Conservation (phyloP, 176 grass and related monocot genomes). For the Alloteropsis semialata region DNA sequence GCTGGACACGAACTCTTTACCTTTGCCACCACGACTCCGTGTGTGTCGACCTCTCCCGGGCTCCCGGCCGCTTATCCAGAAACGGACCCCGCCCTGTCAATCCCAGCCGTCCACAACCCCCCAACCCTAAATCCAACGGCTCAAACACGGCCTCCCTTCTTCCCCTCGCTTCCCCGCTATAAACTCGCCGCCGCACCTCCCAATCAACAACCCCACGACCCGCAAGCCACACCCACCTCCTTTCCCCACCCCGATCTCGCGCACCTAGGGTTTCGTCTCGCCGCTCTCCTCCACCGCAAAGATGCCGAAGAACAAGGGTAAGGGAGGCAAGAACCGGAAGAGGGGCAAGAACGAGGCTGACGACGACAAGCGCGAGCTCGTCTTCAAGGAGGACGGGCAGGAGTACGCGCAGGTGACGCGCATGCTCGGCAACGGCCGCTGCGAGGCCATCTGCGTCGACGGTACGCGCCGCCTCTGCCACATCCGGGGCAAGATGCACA, state of each 20-base stretch:
- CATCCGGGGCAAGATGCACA: constrained; percentile 86
- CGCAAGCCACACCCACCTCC: not conserved
- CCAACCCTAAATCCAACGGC: constrained; percentile 29
- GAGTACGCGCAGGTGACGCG: constrained; percentile 81
- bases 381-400: constrained; percentile 94
- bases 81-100: not conserved
- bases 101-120: not conserved
- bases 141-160: not conserved
- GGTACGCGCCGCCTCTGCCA: constrained; percentile 77
- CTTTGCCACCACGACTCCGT: not conserved
- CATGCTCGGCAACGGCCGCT: constrained; percentile 76
- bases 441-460: constrained; percentile 73
- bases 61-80: not conserved
- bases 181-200: not conserved
- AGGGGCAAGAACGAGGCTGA: constrained; percentile 82
- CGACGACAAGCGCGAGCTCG: constrained; percentile 87
- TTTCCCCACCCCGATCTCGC: constrained; percentile 22
- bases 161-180: not conserved
- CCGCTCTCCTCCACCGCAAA: not conserved
- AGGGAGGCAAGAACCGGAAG: constrained; percentile 98
- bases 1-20: not conserved
- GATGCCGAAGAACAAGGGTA: constrained; percentile 97
- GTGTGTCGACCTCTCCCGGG: not conserved
- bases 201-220: not conserved
- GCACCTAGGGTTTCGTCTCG: constrained; percentile 14